phyloP scores from a whole-genome alignment of 1,284 basidiomycete species.

The Porodaedalea pini region DNA sequence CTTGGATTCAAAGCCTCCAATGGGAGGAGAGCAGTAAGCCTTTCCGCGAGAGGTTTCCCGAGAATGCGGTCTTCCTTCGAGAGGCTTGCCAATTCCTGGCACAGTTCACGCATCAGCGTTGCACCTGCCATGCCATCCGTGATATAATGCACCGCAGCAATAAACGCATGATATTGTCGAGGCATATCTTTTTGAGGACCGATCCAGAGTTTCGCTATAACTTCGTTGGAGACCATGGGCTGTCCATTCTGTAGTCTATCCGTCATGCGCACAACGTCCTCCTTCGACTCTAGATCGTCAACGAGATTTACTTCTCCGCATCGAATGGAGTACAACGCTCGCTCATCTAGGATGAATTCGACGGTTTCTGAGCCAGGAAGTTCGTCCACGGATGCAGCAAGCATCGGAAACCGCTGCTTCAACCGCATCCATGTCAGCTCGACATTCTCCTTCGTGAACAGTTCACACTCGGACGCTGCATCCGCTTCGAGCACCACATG shows the following conservation, averaged over 20 bases:
- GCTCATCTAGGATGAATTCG: slow-evolving; percentile 39
- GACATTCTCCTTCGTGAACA: slow-evolving; percentile 33
- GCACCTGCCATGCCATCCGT: slow-evolving; percentile 46
- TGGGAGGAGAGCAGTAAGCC: slow-evolving; percentile 41
- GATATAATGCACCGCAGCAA: slow-evolving; percentile 44
- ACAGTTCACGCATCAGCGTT: slow-evolving; percentile 40
- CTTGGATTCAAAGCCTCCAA: slow-evolving; percentile 37
- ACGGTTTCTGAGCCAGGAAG: slow-evolving; percentile 27
- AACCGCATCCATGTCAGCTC: slow-evolving; percentile 39
- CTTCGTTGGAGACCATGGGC: slow-evolving; percentile 35
- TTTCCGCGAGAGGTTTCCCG: slow-evolving; percentile 32
- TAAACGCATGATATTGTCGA: slow-evolving; percentile 38
- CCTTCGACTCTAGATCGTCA: slow-evolving; percentile 13
- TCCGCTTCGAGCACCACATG: slow-evolving; percentile 28
- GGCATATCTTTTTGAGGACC: slow-evolving; percentile 33
- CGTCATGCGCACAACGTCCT: slow-evolving; percentile 25
- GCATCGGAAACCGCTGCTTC: slow-evolving; percentile 46
- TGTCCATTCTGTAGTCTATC: slow-evolving; percentile 33
- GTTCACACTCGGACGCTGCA: slow-evolving; percentile 19
- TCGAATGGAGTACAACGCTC: slow-evolving; percentile 28
- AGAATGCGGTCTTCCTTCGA: slow-evolving; percentile 19
- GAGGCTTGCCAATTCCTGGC: slow-evolving; percentile 39
- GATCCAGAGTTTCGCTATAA: slow-evolving; percentile 38
- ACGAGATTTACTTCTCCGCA: slow-evolving; percentile 36
- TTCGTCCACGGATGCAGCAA: slow-evolving; percentile 39